phyloP scores from a whole-genome alignment of 2,329 filamentous ascomycete genomes.

The Catunica adiposa region DNA sequence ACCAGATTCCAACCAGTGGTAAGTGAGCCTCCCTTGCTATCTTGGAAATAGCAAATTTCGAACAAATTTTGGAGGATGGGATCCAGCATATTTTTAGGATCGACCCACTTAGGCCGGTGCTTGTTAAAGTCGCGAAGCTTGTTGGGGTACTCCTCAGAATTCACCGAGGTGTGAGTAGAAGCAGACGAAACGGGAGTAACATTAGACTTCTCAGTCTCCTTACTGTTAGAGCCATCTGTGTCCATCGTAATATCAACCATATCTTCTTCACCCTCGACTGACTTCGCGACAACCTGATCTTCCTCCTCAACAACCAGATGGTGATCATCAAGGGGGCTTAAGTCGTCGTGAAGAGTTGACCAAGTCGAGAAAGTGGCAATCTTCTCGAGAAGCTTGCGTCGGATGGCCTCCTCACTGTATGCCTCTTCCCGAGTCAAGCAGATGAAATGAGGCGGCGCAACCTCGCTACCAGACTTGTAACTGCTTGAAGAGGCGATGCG shows the following conservation, averaged over 20 bases:
- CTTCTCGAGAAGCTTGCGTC: conserved; percentile 63
- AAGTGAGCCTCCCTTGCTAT: conserved; percentile 30
- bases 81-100: conserved; percentile 40
- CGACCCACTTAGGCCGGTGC: conserved; percentile 36
- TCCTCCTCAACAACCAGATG: conserved; percentile 20
- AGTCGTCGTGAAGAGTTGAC: conserved; percentile 39
- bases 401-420: conserved; percentile 49
- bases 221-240: conserved; percentile 27
- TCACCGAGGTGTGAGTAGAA: conserved; percentile 2
- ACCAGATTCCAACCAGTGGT: conserved; percentile 54
- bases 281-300: conserved; percentile 58
- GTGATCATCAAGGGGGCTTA: conserved; percentile 19
- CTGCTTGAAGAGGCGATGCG: conserved; percentile 24
- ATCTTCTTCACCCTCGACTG: conserved; percentile 75
- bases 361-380: conserved; percentile 62
- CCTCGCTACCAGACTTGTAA: conserved; percentile 18
- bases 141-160: conserved; percentile 14
- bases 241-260: conserved; percentile 74
- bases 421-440: conserved; percentile 58
- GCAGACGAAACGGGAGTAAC: conserved; percentile 11
- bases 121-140: conserved; percentile 32
- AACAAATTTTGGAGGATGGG: conserved; percentile 56
- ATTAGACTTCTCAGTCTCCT: conserved; percentile 20
- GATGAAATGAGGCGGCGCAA: conserved; percentile 49
- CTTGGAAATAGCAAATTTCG: conserved; percentile 50